Conservation (phyloP, 768 basidiomycete species). For the Chalciporus chontae region DNA sequence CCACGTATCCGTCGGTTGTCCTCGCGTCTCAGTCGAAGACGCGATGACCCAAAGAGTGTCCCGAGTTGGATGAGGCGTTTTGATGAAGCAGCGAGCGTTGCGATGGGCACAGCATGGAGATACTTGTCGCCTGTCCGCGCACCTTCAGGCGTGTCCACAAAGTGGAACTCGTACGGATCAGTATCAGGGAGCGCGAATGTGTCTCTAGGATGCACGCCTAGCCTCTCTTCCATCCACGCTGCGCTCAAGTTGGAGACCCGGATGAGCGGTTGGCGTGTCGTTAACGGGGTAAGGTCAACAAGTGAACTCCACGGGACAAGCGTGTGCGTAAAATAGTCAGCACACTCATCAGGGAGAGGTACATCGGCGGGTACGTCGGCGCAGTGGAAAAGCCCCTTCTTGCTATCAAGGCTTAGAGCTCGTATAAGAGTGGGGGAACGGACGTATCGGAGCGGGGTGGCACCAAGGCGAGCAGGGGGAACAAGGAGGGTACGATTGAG, state of each 20-base stretch:
- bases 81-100: slow-evolving; percentile 3
- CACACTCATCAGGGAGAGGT: slow-evolving; percentile 51
- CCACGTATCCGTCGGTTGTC: slow-evolving; percentile 42
- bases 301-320: slow-evolving; percentile 69
- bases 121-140: slow-evolving; percentile 12
- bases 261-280: slow-evolving; percentile 39
- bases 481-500: slow-evolving; percentile 77
- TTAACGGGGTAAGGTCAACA: slow-evolving; percentile 47
- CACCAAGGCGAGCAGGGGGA: slow-evolving; percentile 70
- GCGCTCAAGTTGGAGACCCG: slow-evolving; percentile 49
- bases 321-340: slow-evolving; percentile 58
- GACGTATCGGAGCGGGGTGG: slow-evolving; percentile 57
- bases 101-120: slow-evolving; percentile 3
- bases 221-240: slow-evolving; percentile 16
- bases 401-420: slow-evolving; percentile 46
- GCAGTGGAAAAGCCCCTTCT: slow-evolving; percentile 53
- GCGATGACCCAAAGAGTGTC: slow-evolving; percentile 72
- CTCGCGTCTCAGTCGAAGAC: slow-evolving; percentile 48
- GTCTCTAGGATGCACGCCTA: slow-evolving; percentile 35
- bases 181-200: slow-evolving; percentile 49
- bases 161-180: slow-evolving; percentile 48
- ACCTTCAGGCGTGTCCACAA: slow-evolving; percentile 16
- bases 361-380: slow-evolving; percentile 32
- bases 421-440: slow-evolving; percentile 46
- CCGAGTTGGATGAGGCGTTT: slow-evolving; percentile 66